Base-by-base conservation (phyloP, 2,329 filamentous ascomycete species). In the Akanthomyces muscarius region DNA sequence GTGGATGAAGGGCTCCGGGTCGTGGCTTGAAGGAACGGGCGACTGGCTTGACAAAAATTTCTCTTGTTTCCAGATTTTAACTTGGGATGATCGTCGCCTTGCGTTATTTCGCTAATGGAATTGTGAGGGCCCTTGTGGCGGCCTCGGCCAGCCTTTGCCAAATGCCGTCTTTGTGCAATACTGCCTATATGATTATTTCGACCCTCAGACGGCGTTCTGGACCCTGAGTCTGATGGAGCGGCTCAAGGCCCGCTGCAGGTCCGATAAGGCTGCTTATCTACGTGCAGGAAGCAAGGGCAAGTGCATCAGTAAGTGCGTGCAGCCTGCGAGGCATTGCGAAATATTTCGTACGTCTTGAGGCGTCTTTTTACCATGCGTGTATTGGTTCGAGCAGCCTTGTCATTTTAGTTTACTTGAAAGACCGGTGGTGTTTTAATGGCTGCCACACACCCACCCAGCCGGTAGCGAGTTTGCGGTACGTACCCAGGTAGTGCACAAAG, bases 151-250 rank as follows among this genome's bases (percentile, higher is more conserved):
- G 28, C 28, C 28, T 30, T 30, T 6, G 28, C 30, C n/a, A 61
- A 61, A 62, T 55, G 42, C 53, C 47, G 61, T 36, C 45, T 63
- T 63, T 58, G 61, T 63, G 61, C 61, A 63, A 63, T 63, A 63
- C 53, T 44, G 61, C 41, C 61, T 63, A 63, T 57, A 58, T 50
- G 52, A 56, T 21, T 63, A 51, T 58, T 63, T 54, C 33, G 58
- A 53, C 42, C 41, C 50, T 61, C 59, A 30, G 55, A 54, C 52
- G 52, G 30, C n/a, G 52, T 66, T 61, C 59, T 61, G 58, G 59
- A 61, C 59, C 50, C 58, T 61, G 47, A 61, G 10, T 30, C 58
- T 57, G 30, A 47, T 18, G 33, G 25, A 42, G 54, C 23, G 23
- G 28, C 45, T 36, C 55, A 1, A 58, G 45, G 36, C 45, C 55